Evolutionary conservation across 352 stramenopile species (phyloP).

Genomic region (Phytophthora pistaciae): DNA sequence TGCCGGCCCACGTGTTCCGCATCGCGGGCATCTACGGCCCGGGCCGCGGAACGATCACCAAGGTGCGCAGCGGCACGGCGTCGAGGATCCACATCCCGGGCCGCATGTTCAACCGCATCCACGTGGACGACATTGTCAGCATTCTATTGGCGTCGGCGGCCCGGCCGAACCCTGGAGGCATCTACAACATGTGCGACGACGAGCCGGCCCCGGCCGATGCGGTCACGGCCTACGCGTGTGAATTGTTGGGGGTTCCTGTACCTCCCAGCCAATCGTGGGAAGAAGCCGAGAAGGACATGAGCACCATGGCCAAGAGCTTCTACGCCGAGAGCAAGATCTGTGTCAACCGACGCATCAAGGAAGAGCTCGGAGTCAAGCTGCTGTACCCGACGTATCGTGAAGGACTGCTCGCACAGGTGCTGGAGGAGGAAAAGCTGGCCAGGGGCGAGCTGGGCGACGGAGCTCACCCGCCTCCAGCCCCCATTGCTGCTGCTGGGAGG

Average conservation of each 20-base stretch:
- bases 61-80: constrained; percentile 72
- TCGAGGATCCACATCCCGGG: constrained; percentile 79
- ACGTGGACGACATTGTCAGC: constrained; percentile 92
- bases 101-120: constrained; percentile 89
- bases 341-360: constrained; percentile 77
- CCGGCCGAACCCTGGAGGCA: constrained; percentile 59
- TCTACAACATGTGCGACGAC: constrained; percentile 94
- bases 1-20: constrained; percentile 90
- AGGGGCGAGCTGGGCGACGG: constrained; percentile 7
- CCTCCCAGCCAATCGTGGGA: constrained; percentile 73
- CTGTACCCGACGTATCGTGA: constrained; percentile 86
- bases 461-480: constrained; percentile 4
- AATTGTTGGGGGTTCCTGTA: constrained; percentile 66
- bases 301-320: constrained; percentile 87
- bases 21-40: constrained; percentile 94
- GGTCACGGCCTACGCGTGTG: constrained; percentile 82
- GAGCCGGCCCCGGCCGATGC: constrained; percentile 83
- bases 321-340: constrained; percentile 88
- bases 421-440: constrained; percentile 67
- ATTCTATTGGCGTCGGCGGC: constrained; percentile 80
- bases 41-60: constrained; percentile 81
- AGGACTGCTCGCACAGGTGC: constrained; percentile 78
- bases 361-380: constrained; percentile 77
- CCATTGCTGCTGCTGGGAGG: neutral
- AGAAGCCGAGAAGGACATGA: constrained; percentile 80